Evolutionary conservation across 2,329 filamentous ascomycete species (phyloP).

Genomic region (Trichoderma simmonsii): DNA sequence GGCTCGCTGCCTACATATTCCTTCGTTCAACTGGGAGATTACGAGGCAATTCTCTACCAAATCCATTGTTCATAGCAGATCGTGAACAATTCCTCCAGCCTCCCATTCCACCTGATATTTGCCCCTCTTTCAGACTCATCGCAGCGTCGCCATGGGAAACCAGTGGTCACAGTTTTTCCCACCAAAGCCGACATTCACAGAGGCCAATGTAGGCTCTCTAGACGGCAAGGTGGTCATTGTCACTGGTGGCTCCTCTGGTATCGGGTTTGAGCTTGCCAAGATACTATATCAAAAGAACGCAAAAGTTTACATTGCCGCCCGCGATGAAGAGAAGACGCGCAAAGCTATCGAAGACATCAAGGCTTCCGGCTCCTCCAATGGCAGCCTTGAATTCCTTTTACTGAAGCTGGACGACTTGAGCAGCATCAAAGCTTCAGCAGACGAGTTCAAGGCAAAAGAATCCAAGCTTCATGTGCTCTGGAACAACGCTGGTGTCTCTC

Average conservation of each 20-base stretch:
- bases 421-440: slow-evolving; percentile 29
- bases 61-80: background rate
- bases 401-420: slow-evolving; percentile 38
- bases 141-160: slow-evolving; percentile 5
- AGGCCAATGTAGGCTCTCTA: background rate
- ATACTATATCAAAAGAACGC: slow-evolving; percentile 51
- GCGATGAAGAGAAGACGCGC: slow-evolving; percentile 39
- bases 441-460: slow-evolving; percentile 25
- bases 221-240: slow-evolving; percentile 34
- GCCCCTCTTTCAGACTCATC: background rate
- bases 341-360: slow-evolving; percentile 42
- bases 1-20: background rate
- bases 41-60: background rate
- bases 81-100: background rate
- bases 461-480: slow-evolving; percentile 35
- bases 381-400: slow-evolving; percentile 37
- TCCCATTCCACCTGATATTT: background rate
- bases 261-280: slow-evolving; percentile 48
- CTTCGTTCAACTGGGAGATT: background rate
- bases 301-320: slow-evolving; percentile 50
- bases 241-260: slow-evolving; percentile 36
- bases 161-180: slow-evolving; percentile 19
- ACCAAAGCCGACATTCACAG: slow-evolving; percentile 16
- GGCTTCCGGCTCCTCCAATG: slow-evolving; percentile 34
- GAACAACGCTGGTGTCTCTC: slow-evolving; percentile 41